Evolutionary conservation across 441 rosid species (phyloP).

Genomic region (Gossypium lobatum): DNA sequence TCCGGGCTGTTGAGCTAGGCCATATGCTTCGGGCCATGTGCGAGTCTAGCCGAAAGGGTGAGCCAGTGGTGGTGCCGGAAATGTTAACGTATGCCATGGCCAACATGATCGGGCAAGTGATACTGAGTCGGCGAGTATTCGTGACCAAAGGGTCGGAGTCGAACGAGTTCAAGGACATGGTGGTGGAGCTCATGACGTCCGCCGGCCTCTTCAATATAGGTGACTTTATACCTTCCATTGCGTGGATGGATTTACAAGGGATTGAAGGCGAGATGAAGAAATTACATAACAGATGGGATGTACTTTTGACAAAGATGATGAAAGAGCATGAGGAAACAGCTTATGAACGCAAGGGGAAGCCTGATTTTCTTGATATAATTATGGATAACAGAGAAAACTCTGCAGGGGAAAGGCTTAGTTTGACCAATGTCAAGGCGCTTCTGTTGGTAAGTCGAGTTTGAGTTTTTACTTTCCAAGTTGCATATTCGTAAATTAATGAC

Average conservation of each 20-base stretch:
- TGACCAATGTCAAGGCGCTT: constrained; percentile 50
- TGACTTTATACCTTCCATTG: constrained; percentile 54
- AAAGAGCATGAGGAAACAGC: constrained; percentile 33
- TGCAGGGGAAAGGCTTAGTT: constrained; percentile 31
- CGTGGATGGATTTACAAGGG: constrained; percentile 70
- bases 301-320: constrained; percentile 40
- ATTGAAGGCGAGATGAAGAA: constrained; percentile 52
- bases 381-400: constrained; percentile 34
- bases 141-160: constrained; percentile 41
- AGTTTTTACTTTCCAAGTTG: background rate
- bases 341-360: constrained; percentile 31
- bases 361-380: constrained; percentile 45
- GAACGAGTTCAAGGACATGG: constrained; percentile 59
- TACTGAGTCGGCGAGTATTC: constrained; percentile 48
- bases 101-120: constrained; percentile 49
- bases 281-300: constrained; percentile 43
- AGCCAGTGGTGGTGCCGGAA: constrained; percentile 38
- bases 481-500: background rate
- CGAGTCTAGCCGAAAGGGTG: constrained; percentile 25
- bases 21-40: constrained; percentile 45
- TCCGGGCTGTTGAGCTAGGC: constrained; percentile 34
- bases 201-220: constrained; percentile 58
- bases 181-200: constrained; percentile 59
- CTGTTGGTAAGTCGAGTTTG: constrained; percentile 34
- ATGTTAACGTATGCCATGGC: constrained; percentile 45